These are phyloP conservation scores for Phytopythium mirpurense DNA, from an alignment of 352 stramenopile genomes.

Conservation along the genomic window DNA sequence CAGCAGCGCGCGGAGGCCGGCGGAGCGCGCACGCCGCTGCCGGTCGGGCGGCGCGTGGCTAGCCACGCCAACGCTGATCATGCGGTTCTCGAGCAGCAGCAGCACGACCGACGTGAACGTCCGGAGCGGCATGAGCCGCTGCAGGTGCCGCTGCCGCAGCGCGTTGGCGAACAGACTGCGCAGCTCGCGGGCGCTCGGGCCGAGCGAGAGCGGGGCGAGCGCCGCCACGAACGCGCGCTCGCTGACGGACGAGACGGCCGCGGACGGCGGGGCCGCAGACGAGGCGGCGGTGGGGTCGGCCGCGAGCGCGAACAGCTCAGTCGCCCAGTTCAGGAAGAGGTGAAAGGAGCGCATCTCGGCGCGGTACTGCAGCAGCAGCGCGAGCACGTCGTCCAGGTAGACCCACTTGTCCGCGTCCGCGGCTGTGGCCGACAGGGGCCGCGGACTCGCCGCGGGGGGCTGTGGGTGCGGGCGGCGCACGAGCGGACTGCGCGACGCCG, in stretches of 20 bases:
- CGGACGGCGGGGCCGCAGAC: conserved; percentile 3
- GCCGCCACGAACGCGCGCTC: conserved; percentile 42
- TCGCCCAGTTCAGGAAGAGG: conserved; percentile 43
- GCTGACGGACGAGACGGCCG: conserved; percentile 27
- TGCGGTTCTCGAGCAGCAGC: conserved; percentile 47
- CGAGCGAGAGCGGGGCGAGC: conserved; percentile 37
- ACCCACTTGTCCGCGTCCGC: conserved; percentile 25
- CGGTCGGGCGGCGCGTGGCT: conserved; percentile 37
- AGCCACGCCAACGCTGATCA: conserved; percentile 54
- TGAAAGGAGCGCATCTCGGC: conserved; percentile 67
- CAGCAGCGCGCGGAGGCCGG: background rate
- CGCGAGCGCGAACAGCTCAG: conserved; percentile 44
- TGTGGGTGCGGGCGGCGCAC: conserved; percentile 22
- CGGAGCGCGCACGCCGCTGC: background rate
- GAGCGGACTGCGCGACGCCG: conserved; percentile 40
- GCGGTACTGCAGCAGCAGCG: conserved; percentile 53
- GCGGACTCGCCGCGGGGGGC: no score
- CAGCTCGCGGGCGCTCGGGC: conserved; percentile 44
- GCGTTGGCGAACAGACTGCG: conserved; percentile 66
- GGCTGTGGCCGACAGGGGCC: background rate
- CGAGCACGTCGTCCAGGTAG: conserved; percentile 54
- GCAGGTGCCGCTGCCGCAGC: conserved; percentile 46
- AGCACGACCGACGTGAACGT: conserved; percentile 65
- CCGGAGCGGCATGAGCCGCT: conserved; percentile 46
- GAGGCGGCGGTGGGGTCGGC: background rate